Base-by-base conservation (phyloP, 2,329 filamentous ascomycete genomes). In the Penicillium sclerotiorum region DNA sequence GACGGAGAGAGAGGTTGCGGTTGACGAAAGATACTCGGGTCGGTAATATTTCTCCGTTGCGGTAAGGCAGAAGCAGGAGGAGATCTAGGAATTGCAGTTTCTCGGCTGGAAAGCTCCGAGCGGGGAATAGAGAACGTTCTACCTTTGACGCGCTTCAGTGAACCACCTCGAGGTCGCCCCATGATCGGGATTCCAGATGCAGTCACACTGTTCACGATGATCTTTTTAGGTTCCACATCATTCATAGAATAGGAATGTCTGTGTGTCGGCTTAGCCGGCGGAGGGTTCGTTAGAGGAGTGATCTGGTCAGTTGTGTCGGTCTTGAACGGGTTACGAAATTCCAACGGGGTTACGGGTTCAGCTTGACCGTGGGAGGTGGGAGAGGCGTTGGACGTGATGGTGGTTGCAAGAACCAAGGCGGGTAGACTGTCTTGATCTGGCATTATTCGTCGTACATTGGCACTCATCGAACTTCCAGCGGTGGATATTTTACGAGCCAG, bases 351-450 rank as follows among this genome's bases (percentile, higher is more conserved):
- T 8, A 22, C 39, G 36, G 53, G 51, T n/a, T 36, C 39, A 9
- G 25, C 11, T 17, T 39, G 25, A 43, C 47, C 63, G 55, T 56
- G 52, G 57, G 32, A n/a, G 53, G 58, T 41, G 67, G 51, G 43
- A 30, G n/a, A n/a, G n/a, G 61, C 50, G 35, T 57, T 60, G 22
- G 52, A 56, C 5, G 57, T 63, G 30, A 76, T 58, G 9, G 67
- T 66, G 7, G 70, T 67, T 35, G 77, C 77, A 42, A 79, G 68
- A 33, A 82, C 60, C 35, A 82, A 68, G 36, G 76, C 79, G 28
- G 80, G 79, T 39, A 68, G 65, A 52, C 73, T 65, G 54, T 71
- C 70, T 13, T 68, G 61, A 47, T 75, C 70, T 28, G 76, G 74
- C 20, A 74, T 61, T 38, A 80, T 73, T 40, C 73, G 71, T 46